Evolutionary conservation across 345 rosid species (phyloP), one percentile per base, ranked within the genome.

Genomic region (Rhodamnia rubescens): DNA sequence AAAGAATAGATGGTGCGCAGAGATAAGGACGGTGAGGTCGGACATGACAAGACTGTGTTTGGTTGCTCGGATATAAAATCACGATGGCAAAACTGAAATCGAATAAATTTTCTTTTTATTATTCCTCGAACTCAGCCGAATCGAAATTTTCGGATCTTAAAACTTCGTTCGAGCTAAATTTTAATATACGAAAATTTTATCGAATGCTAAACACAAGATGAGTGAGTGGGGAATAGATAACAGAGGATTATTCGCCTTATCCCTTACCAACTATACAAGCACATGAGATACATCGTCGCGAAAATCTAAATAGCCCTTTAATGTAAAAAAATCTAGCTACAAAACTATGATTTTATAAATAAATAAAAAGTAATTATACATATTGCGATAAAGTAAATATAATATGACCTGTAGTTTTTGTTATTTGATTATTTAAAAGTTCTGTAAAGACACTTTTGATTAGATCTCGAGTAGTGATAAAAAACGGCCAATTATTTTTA

Each of bases 41-140:
- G 47, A 36, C 47, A 36, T 36, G 78, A 69, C 26, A 11, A 14
- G 32, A 13, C 2, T 32, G 20, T 21, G 20, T 55, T 83, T 54
- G 64, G 29, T 54, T 9, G 80, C 7, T 69, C 21, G 47, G 47
- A 69, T 69, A 69, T 69, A 36, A 69, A 0, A 69, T 4, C 2
- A 1, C 16, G 2, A 18, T 32, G 2, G 18, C 32, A 69, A 69
- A 18, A 18, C 9, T 2, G 0, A 56, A 22, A 10, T 32, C 16
- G 3, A 26, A 58, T 0, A 1, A 1, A n/a, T 58, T 5, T 11
- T 5, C 32, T 11, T 58, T 58, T 58, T 12, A 5, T 18, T 36
- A 8, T 18, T 18, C 18, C 3, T 69, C 2, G 1, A 36, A 36
- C 1, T 8, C 0, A 69, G 2, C 2, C 6, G 12, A 69, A 10